Evolutionary conservation across 2,329 filamentous ascomycete species (phyloP).

Genomic region (Colletotrichum plurivorum): DNA sequence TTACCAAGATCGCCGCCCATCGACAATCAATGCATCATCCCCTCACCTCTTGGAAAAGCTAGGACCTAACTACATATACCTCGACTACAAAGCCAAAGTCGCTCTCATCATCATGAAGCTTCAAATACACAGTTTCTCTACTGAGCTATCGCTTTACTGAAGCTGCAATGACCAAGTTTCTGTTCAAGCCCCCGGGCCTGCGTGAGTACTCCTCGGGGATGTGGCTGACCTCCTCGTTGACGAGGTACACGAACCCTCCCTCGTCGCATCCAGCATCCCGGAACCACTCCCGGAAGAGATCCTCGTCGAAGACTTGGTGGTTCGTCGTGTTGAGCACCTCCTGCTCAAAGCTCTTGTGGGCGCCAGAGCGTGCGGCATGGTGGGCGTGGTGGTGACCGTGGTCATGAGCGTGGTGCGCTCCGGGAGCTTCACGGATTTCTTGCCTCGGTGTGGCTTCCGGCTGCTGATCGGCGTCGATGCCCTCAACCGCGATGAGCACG

Average conservation of each 20-base stretch:
- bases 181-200: conserved; percentile 22
- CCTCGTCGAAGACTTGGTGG: conserved; percentile 44
- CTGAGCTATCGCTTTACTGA: background rate
- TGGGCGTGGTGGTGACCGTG: conserved; percentile 1
- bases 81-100: too few species aligned
- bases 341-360: background rate
- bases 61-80: too few species aligned
- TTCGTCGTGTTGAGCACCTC: conserved; percentile 42
- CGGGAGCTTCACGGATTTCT: background rate
- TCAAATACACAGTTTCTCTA: too few species aligned
- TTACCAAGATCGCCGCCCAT: too few species aligned
- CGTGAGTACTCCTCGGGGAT: conserved; percentile 22
- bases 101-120: too few species aligned
- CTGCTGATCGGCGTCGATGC: conserved; percentile 38
- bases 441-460: conserved; percentile 15
- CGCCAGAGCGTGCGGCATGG: conserved; percentile 15
- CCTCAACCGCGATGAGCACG: conserved; percentile 51
- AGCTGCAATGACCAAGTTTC: conserved; percentile 32
- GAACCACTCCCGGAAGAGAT: conserved; percentile 42
- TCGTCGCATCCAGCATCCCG: conserved; percentile 61
- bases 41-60: too few species aligned
- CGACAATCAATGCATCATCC: too few species aligned
- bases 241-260: conserved; percentile 40
- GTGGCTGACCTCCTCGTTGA: conserved; percentile 33
- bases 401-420: background rate